A percentile compares a stretch with the other conserved stretches of the same genome.
Evolutionary conservation across 768 basidiomycete genomes (phyloP).

Genomic region (Suillus tomentosus): DNA sequence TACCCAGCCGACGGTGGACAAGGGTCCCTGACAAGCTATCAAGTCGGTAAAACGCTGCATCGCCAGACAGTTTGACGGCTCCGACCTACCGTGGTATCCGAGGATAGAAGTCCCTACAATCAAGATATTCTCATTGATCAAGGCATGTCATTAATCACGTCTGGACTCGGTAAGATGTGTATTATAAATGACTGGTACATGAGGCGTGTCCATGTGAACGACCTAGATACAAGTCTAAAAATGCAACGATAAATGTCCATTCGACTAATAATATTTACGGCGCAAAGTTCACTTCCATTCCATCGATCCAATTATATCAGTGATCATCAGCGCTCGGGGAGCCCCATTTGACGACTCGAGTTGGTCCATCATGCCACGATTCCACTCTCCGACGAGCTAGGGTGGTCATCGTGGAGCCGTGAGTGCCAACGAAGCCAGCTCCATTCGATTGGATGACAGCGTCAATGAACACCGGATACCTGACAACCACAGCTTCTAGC

Average conservation of each 20-base stretch:
- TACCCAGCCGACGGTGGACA: not conserved
- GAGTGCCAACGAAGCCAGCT: slow-evolving; percentile 71
- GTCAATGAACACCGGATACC: slow-evolving; percentile 76
- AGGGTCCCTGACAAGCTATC: not conserved
- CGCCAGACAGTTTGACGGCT: too few species aligned
- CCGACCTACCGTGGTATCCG: not conserved
- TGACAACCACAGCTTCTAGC: slow-evolving; percentile 25
- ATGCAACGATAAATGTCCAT: slow-evolving; percentile 2
- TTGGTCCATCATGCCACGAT: slow-evolving; percentile 63
- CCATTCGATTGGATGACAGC: slow-evolving; percentile 70
- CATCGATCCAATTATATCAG: slow-evolving; percentile 19
- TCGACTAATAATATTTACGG: not conserved
- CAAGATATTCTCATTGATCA: not conserved
- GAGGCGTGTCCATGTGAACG: not conserved
- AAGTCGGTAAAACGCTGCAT: not conserved
- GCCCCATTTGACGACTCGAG: slow-evolving; percentile 61
- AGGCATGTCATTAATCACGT: not conserved
- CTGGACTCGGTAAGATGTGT: not conserved
- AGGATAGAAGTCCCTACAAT: not conserved
- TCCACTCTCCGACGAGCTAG: slow-evolving; percentile 66
- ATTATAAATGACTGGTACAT: not conserved
- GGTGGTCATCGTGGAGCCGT: slow-evolving; percentile 70
- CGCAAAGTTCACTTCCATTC: not conserved
- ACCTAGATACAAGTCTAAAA: slow-evolving; percentile 4
- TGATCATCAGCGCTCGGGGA: slow-evolving; percentile 58